Conservation (phyloP, 352 stramenopile species). For the Phytophthora colocasiae region DNA sequence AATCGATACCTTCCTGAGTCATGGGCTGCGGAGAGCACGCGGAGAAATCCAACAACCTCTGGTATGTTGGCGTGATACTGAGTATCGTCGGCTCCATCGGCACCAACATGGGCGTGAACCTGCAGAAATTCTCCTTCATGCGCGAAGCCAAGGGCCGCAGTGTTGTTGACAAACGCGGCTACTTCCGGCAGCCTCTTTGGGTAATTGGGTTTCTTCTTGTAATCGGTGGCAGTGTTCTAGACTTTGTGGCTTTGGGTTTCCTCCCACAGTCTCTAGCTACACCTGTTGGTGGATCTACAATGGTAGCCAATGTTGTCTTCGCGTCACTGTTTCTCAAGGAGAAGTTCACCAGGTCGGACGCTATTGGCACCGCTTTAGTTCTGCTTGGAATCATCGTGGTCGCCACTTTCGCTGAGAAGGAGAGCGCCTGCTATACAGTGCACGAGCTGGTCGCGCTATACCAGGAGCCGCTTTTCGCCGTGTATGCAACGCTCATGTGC, state of each 20-base stretch:
- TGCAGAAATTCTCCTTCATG: conserved; percentile 93
- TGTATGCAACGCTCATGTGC: conserved; percentile 69
- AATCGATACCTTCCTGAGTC: neutral
- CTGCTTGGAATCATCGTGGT: conserved; percentile 79
- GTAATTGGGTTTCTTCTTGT: conserved; percentile 80
- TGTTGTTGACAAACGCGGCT: conserved; percentile 69
- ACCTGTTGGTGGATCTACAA: conserved; percentile 79
- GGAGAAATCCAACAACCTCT: conserved; percentile 38
- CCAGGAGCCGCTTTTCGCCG: conserved; percentile 60
- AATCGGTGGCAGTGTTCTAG: conserved; percentile 68
- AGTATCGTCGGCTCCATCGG: conserved; percentile 71
- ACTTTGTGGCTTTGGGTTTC: conserved; percentile 85
- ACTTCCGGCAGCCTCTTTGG: conserved; percentile 80
- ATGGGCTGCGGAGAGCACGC: conserved; percentile 32
- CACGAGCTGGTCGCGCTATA: conserved; percentile 78
- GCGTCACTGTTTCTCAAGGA: conserved; percentile 83
- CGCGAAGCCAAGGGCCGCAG: conserved; percentile 68
- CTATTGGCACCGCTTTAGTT: conserved; percentile 71
- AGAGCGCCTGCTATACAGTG: conserved; percentile 80
- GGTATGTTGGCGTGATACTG: conserved; percentile 85
- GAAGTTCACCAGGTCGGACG: conserved; percentile 71
- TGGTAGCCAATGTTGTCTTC: conserved; percentile 88
- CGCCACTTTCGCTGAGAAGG: conserved; percentile 81
- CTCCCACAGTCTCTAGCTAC: conserved; percentile 83
- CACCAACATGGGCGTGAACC: conserved; percentile 89